Base-by-base conservation (phyloP, 257 asterid genomes). In the Sherardia arvensis region DNA sequence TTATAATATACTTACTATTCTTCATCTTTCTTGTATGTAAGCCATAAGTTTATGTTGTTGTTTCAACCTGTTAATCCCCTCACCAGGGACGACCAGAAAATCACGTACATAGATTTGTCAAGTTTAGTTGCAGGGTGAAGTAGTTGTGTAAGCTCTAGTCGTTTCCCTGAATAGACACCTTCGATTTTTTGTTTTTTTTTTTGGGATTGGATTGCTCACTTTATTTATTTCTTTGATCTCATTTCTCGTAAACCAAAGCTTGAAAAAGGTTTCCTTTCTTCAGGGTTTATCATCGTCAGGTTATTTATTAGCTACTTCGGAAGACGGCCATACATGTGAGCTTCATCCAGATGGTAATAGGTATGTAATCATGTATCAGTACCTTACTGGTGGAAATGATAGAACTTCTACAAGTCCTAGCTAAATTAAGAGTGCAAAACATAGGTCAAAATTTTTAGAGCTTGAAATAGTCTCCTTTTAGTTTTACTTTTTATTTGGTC, bases 281-380 rank as follows among this genome's bases (percentile, higher is more conserved):
- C 25, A 57, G 62, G 62, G 61, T 56, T 26, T 56, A 73, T 9
- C 62, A n/a, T 27, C 40, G 9, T 57, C 62, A 1, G 62, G 62
- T 14, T 57, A 57, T 28, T 57, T 57, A 28, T 57, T 57, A 28
- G 62, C 62, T 27, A 72, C 71, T 32, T 62, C 87, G 47, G 94
- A 81, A 22, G 91, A 92, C 65, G 99, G 96, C 70, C 85, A 79
- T 72, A 78, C 67, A 59, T 89, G 86, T 27, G 97, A 92, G 80
- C 97, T 92, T 75, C 99, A 92, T 76, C 99, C 99, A 14, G 97
- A 92, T 76, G 96, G 99, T 60, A 92, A 89, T 78, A 88, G 95
- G 98, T 92, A 53, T 53, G 28, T 3, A 38, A 20, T 59, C 8
- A 11, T 22, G 25, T 40, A 53, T 26, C 28, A 53, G 30, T 53